These are phyloP conservation scores for Ophiostoma tasmaniense DNA, from an alignment of 2,329 filamentous ascomycete species.

Conservation along the genomic window DNA sequence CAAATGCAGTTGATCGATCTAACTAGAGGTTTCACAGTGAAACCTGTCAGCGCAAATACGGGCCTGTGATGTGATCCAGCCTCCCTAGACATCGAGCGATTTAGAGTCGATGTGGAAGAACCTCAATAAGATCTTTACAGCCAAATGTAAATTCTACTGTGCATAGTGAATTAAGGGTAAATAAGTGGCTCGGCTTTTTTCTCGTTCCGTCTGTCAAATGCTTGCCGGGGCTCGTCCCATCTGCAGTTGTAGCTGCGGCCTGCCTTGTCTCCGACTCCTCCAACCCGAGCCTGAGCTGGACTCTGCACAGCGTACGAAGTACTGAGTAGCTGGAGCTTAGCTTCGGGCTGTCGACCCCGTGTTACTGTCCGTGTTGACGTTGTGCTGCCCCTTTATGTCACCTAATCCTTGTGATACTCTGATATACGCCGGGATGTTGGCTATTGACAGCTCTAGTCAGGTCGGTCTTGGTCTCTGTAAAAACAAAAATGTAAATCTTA, in stretches of 20 bases:
- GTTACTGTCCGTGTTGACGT: background rate
- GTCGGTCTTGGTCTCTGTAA: background rate
- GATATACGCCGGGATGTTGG: background rate
- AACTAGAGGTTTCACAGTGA: background rate
- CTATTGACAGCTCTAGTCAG: background rate
- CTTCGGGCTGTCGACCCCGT: background rate
- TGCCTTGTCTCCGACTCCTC: background rate
- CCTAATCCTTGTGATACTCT: background rate
- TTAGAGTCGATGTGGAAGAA: background rate
- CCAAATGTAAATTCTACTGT: background rate
- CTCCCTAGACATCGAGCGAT: background rate
- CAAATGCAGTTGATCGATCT: background rate
- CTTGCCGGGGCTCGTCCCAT: background rate
- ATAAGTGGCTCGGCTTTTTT: background rate
- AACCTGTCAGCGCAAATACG: background rate
- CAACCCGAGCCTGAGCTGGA: too few species aligned
- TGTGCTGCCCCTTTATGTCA: background rate
- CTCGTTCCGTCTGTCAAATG: background rate
- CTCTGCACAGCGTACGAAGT: too few species aligned
- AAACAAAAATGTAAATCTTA: background rate
- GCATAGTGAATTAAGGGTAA: too few species aligned
- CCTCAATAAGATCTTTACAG: background rate
- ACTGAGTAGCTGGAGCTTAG: too few species aligned
- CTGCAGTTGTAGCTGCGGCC: background rate
- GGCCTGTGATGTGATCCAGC: background rate